Base-by-base conservation (phyloP, 345 rosid genomes). In the Brassica incana region DNA sequence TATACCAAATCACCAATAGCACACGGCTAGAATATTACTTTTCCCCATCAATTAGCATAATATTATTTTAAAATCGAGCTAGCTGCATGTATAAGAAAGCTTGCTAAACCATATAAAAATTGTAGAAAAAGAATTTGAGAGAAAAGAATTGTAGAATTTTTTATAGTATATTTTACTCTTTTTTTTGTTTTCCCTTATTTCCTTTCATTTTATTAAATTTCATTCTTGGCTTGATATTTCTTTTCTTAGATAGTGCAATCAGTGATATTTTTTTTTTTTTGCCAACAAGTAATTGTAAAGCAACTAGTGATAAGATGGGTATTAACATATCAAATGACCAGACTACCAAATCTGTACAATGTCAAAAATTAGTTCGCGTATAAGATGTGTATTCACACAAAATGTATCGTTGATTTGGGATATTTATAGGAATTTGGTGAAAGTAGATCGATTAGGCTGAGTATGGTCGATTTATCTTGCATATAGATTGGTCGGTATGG, bases 371-470 rank as follows among this genome's bases (percentile, higher is more conserved):
- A 30, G 40, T 63, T 63, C 25, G 8, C 16, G 8, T 1, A 43
- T 23, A 30, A 67, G 58, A 9, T 25, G 16, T 16, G 58, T 23
- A 23, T 36, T 23, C 56, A 43, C 18, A 43, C 7, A 25, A 12
- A 50, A 18, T 60, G 15, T 10, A 56, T 38, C 67, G 45, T 10
- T 54, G 8, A 36, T 65, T 54, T 52, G 32, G 32, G 48, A 40
- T 2, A 3, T 38, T 67, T 23, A 3, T 36, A 6, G 5, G 48
- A 64, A 25, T 77, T 56, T 78, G 77, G 77, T 40, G 50, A 30
- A 65, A 40, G 68, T 72, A 72, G 82, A 7, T 72, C 12, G 67
- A 78, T 66, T 78, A 72, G 82, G 82, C 73, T 2, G 77, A 72
- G 16, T 72, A 40, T 72, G 76, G 81, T 70, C 66, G 72, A 71